phyloP scores from a whole-genome alignment of 2,329 filamentous ascomycete genomes.

The Clarireedia paspali region DNA sequence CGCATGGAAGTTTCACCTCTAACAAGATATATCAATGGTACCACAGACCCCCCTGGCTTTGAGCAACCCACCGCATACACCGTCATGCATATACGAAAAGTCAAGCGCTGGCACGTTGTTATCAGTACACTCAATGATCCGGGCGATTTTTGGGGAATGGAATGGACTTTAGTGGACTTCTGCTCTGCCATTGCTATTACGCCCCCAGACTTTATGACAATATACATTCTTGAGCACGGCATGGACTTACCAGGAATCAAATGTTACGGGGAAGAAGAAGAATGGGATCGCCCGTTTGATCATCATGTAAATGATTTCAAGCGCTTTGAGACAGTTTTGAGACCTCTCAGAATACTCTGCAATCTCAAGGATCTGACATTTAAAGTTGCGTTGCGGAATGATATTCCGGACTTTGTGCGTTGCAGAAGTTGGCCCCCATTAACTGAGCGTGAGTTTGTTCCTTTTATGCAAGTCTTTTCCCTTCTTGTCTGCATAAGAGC shows the following conservation, averaged over 20 bases:
- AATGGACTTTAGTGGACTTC: background rate
- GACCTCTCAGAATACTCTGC: background rate
- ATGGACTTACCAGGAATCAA: too few species aligned
- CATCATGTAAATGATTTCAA: background rate
- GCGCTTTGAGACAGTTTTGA: background rate
- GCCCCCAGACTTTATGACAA: background rate
- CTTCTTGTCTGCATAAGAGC: too few species aligned
- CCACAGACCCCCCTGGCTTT: background rate
- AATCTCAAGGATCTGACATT: background rate
- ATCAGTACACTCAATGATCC: background rate
- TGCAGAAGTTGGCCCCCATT: background rate
- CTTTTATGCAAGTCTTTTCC: too few species aligned
- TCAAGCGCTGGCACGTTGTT: background rate
- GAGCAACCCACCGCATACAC: background rate
- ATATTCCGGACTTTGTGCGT: background rate
- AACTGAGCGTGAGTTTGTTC: background rate
- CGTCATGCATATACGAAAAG: background rate
- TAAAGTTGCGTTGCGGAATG: background rate
- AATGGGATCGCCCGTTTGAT: too few species aligned
- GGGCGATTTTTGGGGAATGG: background rate
- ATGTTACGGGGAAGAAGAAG: too few species aligned
- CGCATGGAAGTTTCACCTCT: conserved; percentile 2
- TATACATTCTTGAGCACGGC: too few species aligned
- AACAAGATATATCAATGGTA: conserved; percentile 1
- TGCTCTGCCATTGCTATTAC: background rate